Base-by-base conservation (phyloP, 164 flowering plant genomes). In the Chloranthus sessilifolius region DNA sequence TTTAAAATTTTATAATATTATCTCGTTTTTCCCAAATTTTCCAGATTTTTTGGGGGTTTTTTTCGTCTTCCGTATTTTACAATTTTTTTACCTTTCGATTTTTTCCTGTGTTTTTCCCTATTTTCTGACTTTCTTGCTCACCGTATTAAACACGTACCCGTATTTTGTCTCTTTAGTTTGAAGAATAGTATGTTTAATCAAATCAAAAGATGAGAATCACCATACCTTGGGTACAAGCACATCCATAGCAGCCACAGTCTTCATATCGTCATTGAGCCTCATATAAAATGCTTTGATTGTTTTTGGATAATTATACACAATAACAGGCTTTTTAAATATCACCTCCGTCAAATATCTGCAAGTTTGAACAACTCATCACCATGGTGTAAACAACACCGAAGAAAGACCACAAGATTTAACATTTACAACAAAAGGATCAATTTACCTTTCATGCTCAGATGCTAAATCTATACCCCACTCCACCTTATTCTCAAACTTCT, bases 221-320 rank as follows among this genome's bases (percentile, higher is more conserved):
- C 50, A 23, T 44, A 85, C 98, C 96, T 83, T 88, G 8, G 96
- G 96, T 26, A 91, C 98, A 59, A 91, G 90, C 30, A 91, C 88
- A 75, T 91, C 98, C 98, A 91, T 91, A 8, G 98, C 98, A 67
- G 98, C 98, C 31, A 91, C 96, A 3, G 96, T 91, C 62, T 78
- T 79, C 9, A 28, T 43, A 50, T 88, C 98, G 46, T 88, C 96
- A 51, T 91, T 91, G 72, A 88, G 83, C 71, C 87, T 78, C 98
- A 91, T 88, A 63, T 91, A 91, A 58, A 91, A 91, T 50, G 98
- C 95, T 66, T 91, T 91, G 43, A 91, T 83, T 23, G 61, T 81
- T 70, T 91, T 91, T 1, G 98, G 98, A 60, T 91, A 91, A 58
- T 91, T 85, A 54, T 80, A 88, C 26, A 91, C 95, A 54, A 91